A percentile compares a stretch with the other conserved stretches of the same genome.
Evolutionary conservation across 2,329 filamentous ascomycete species (phyloP).

Genomic region (Venturia oleaginea): DNA sequence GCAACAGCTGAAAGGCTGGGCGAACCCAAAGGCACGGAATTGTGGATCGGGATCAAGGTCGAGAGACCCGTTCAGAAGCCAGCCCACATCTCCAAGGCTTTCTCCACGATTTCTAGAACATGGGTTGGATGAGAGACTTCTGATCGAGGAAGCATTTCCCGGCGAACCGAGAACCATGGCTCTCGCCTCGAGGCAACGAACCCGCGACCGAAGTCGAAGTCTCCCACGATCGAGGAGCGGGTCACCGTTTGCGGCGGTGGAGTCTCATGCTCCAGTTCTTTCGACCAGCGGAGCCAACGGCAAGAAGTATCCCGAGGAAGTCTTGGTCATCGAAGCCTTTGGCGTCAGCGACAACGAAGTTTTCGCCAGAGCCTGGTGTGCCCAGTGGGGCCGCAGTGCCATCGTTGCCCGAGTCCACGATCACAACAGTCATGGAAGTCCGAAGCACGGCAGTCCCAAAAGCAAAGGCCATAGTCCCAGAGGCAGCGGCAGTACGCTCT

Average conservation of each 20-base stretch:
- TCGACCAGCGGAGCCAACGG: conserved; percentile 15
- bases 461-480: conserved; percentile 1
- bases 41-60: conserved; percentile 1
- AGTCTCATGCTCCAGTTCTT: conserved; percentile 15
- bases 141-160: not conserved
- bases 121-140: not conserved
- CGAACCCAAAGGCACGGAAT: conserved; percentile 5
- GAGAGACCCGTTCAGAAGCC: not conserved
- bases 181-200: not conserved
- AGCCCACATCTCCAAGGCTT: not conserved
- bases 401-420: conserved; percentile 59
- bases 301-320: conserved; percentile 44
- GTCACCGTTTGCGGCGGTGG: not conserved
- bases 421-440: conserved; percentile 14
- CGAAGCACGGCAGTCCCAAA: not conserved
- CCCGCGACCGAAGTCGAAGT: not conserved
- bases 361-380: conserved; percentile 66
- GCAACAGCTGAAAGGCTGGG: conserved; percentile 33
- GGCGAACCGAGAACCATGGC: not conserved
- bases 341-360: conserved; percentile 69
- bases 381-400: conserved; percentile 64
- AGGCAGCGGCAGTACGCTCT: not conserved
- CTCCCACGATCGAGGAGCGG: not conserved
- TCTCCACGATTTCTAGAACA: not conserved
- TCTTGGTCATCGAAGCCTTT: conserved; percentile 64